Evolutionary conservation across 306 rosid genomes (phyloP).

Genomic region (Vachellia pachyceras): DNA sequence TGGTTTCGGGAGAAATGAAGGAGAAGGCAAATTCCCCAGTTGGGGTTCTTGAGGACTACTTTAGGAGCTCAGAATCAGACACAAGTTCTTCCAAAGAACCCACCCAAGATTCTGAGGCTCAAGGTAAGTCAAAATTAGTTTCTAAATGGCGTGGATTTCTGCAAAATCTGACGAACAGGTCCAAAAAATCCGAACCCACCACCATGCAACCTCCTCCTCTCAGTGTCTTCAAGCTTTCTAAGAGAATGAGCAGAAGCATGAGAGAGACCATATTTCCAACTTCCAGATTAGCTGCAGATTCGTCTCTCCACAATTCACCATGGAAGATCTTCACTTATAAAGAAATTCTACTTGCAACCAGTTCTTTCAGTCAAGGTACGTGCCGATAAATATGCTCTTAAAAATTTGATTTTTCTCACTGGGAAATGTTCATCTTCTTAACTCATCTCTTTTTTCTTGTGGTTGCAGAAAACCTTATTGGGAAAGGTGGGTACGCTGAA

Average conservation of each 20-base stretch:
- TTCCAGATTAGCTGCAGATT: constrained; percentile 45
- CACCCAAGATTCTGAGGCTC: constrained; percentile 31
- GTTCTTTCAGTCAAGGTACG: constrained; percentile 65
- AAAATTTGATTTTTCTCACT: not conserved
- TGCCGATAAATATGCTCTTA: not conserved
- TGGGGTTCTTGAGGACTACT: constrained; percentile 77
- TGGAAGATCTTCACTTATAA: constrained; percentile 72
- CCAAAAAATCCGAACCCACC: constrained; percentile 51
- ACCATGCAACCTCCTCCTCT: constrained; percentile 57
- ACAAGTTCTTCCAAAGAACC: constrained; percentile 59
- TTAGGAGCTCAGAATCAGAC: constrained; percentile 73
- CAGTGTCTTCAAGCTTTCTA: constrained; percentile 60
- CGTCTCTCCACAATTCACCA: constrained; percentile 51
- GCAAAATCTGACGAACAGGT: constrained; percentile 50
- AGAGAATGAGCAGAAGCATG: constrained; percentile 65
- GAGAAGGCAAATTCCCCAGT: constrained; percentile 65
- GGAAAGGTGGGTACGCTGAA: constrained; percentile 93
- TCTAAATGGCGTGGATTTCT: constrained; percentile 60
- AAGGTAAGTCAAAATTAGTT: constrained; percentile 37
- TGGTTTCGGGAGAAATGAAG: constrained; percentile 47
- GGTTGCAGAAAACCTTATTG: constrained; percentile 73
- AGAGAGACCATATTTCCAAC: constrained; percentile 53
- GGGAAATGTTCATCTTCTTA: constrained; percentile 10
- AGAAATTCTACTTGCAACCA: constrained; percentile 73
- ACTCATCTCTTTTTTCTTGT: constrained; percentile 3